A percentile compares a stretch with the other conserved stretches of the same genome.
Conservation (phyloP, 2,329 filamentous ascomycete genomes). For the Microsporum ferrugineum region DNA sequence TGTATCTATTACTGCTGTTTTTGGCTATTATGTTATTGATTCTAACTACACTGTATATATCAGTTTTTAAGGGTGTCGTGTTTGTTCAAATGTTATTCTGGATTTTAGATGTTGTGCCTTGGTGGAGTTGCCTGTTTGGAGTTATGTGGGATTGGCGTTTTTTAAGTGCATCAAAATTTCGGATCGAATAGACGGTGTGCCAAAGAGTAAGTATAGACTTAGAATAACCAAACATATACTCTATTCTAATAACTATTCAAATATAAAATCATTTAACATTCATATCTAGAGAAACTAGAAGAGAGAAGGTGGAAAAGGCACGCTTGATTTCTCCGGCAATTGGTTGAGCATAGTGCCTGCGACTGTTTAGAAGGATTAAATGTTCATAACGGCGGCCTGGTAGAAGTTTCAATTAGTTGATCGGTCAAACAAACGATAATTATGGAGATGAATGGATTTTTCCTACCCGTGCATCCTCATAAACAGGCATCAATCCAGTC, state of each 20-base stretch:
- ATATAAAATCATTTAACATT: background rate
- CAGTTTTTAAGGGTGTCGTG: background rate
- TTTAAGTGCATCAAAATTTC: background rate
- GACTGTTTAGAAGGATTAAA: background rate
- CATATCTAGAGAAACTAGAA: background rate
- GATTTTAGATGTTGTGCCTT: background rate
- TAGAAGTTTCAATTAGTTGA: background rate
- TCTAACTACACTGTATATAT: background rate
- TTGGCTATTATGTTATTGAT: background rate
- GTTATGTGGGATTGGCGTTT: background rate
- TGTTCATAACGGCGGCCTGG: conserved; percentile 3
- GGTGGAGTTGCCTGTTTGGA: background rate
- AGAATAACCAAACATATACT: background rate
- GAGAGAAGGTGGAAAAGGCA: background rate
- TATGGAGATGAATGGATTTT: background rate
- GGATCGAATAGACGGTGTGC: background rate
- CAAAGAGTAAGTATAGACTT: background rate
- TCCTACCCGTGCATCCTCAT: background rate
- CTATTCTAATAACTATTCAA: background rate
- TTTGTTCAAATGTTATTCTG: background rate
- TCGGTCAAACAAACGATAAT: background rate
- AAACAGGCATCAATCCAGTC: background rate
- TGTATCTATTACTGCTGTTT: background rate
- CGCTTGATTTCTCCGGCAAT: background rate
- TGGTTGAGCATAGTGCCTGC: background rate